Evolutionary conservation across 106 monocot species (phyloP), one percentile per base, ranked within the genome.

Genomic region (Narthecium ossifragum): DNA sequence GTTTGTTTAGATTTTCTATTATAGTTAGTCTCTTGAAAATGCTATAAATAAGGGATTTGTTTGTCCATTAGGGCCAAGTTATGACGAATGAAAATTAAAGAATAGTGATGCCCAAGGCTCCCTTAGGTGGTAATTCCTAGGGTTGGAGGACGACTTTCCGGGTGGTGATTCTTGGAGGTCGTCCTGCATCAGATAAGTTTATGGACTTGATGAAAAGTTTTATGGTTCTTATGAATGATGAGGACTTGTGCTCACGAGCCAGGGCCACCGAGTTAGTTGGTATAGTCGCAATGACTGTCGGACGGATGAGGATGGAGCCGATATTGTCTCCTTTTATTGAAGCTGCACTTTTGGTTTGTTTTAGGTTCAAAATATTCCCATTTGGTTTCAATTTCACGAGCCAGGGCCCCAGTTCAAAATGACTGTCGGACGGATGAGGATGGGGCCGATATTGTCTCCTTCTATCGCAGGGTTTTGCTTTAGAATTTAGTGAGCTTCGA

Each of bases 241-340:
- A 84, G 57, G 98, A 91, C 47, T 67, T 84, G 62, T 38, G 79
- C 12, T 63, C 91, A 63, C 78, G 98, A 57, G 84, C 98, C 32
- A 78, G 98, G 59, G 98, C 98, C 14, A 98, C 98, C 73, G 98
- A 98, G 53, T 63, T 98, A 50, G 91, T 85, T 71, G 98, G 98
- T 51, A 98, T 91, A 66, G 69, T 91, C 63, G 76, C 98, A 59
- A 84, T 98, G 84, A 81, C 84, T 51, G 84, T 82, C 46, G 98
- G 98, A 59, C 66, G 91, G 34, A 58, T 64, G 24, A 84, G 71
- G 55, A 98, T 98, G 84, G 91, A 98, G 60, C 68, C 78, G 26
- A 79, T 98, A 61, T 56, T 91, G 47, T 82, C 81, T 25, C 84
- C 90, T 67, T 98, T 77, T 47, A 82, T 98, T 66, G 87, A 98